Evolutionary conservation across 2,329 filamentous ascomycete species (phyloP), one percentile per base, ranked within the genome.

Genomic region (Clathrospora elynae): DNA sequence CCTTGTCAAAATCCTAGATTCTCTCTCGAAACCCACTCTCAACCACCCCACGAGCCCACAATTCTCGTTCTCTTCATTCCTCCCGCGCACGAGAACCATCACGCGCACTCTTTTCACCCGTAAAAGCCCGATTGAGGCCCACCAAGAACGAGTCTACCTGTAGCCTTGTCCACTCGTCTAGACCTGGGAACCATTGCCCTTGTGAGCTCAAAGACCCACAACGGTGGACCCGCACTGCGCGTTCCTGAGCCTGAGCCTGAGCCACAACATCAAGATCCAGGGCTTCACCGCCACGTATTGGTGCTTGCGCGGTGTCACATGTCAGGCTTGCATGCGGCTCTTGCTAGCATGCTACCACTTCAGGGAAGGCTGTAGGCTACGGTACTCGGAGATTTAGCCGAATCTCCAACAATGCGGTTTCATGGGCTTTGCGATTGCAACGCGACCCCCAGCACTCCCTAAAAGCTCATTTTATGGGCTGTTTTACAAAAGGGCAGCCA

Each of bases 161-260:
- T 2, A 35, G 33, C 20, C 33, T 14, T 12, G 23, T 17, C 19
- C n/a, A n/a, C n/a, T n/a, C n/a, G n/a, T n/a, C n/a, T n/a, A n/a
- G n/a, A n/a, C n/a, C n/a, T n/a, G n/a, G n/a, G n/a, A n/a, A n/a
- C n/a, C n/a, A n/a, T n/a, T n/a, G n/a, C n/a, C n/a, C n/a, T n/a
- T n/a, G n/a, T n/a, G n/a, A n/a, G n/a, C n/a, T n/a, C n/a, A 28
- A 25, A 13, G 23, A 39, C 41, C 41, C 35, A 38, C 35, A 29
- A 23, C 25, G 18, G 25, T 19, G 17, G 5, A 11, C 11, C 22
- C 13, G 26, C 35, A 14, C 35, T 25, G 35, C 30, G 29, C 35
- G 16, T 26, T 38, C 26, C 26, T 24, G 35, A 23, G 24, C 30
- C 35, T 30, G 35, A n/a, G 32, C 32, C n/a, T n/a, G n/a, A 38